Base-by-base conservation (phyloP, 1,139 yeast genomes). In the Blastobotrys apis region DNA sequence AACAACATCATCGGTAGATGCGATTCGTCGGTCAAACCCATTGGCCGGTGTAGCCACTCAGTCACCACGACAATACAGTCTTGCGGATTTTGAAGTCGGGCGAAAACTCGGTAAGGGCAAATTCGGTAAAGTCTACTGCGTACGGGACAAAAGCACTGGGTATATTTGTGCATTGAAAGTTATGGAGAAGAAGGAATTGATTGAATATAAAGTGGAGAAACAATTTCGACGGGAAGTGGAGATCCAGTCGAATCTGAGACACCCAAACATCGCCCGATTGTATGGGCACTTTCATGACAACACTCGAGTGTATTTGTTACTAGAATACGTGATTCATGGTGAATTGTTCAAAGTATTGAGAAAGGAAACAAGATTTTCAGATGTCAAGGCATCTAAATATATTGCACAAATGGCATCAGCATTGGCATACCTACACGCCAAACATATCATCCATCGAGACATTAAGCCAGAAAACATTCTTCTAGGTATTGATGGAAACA, bases 171-270 rank as follows among this genome's bases (percentile, higher is more conserved):
- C 98, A 0, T 67, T 92, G 54, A 92, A 92, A 60, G 94, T 84
- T 5, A 86, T 92, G 95, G 80, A 81, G 50, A 90, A 88, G 65
- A 71, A 72, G 41, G 97, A 88, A 53, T 71, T 92, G 46, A 73
- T 79, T 41, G 80, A 80, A 37, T 78, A 81, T 58, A 84, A 83
- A 50, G 81, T 87, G n/a, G 95, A 88, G 59, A 81, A 79, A 58
- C 96, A 90, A 60, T 81, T 92, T 56, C 74, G 92, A 44, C 73
- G 97, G 47, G 98, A 92, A 61, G 84, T 92, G 23, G 97, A 88
- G 60, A 88, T 92, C 44, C 98, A 92, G 60, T 76, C 90, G 5
- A 74, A 78, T 45, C 66, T 92, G 34, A 54, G 67, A 43, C 97
- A 90, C 62, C 80, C 81, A 17, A 83, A 87, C 60, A 79, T 92